phyloP scores from a whole-genome alignment of 2,329 filamentous ascomycete genomes.

The Trichoderma sp. region DNA sequence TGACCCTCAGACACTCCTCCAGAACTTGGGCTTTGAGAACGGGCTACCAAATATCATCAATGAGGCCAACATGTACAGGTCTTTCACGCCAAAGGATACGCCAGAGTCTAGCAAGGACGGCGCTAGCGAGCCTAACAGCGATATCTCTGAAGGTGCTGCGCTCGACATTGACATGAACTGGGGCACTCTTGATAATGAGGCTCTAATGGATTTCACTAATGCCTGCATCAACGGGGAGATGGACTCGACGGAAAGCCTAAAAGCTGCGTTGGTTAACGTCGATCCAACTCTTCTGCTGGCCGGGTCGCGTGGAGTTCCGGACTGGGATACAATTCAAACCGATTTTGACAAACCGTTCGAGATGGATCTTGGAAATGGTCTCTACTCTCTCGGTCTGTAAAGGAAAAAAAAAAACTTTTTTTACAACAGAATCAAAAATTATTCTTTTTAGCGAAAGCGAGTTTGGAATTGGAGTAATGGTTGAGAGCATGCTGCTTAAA shows the following conservation, averaged over 20 bases:
- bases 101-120: conserved; percentile 67
- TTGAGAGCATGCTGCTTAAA: background rate
- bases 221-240: conserved; percentile 34
- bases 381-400: conserved; percentile 40
- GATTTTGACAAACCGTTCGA: conserved; percentile 59
- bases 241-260: conserved; percentile 35
- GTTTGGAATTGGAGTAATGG: conserved; percentile 12
- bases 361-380: conserved; percentile 48
- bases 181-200: conserved; percentile 53
- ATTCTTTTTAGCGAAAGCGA: conserved; percentile 8
- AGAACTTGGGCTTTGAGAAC: conserved; percentile 42
- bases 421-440: background rate
- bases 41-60: conserved; percentile 52
- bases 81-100: conserved; percentile 64
- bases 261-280: conserved; percentile 27
- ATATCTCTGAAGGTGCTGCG: conserved; percentile 59
- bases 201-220: conserved; percentile 50
- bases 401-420: background rate
- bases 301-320: conserved; percentile 33
- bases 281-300: conserved; percentile 41
- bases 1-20: conserved; percentile 52
- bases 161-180: conserved; percentile 60
- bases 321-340: conserved; percentile 56
- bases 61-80: conserved; percentile 58
- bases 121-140: conserved; percentile 63